These are phyloP conservation scores for Piper betle DNA, from an alignment of 164 flowering plant species.

Conservation along the genomic window DNA sequence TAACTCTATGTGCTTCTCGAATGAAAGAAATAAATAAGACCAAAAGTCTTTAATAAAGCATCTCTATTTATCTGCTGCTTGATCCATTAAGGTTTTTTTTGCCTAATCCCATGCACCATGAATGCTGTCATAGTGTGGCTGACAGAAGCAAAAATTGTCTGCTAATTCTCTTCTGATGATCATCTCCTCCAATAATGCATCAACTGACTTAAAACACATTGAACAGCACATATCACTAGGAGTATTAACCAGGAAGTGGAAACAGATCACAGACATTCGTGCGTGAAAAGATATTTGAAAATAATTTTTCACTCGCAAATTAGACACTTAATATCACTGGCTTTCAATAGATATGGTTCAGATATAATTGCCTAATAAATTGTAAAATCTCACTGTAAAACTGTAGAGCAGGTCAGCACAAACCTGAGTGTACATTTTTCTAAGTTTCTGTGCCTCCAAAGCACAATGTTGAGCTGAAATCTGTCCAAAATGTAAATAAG, in stretches of 20 bases:
- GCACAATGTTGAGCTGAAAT: slow-evolving; percentile 92
- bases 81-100: slow-evolving; percentile 63
- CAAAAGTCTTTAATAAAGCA: neutral
- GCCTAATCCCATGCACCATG: slow-evolving; percentile 99
- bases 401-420: slow-evolving; percentile 6
- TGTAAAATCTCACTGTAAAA: too few species aligned
- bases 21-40: neutral
- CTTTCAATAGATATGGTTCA: neutral
- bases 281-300: too few species aligned
- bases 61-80: slow-evolving; percentile 56
- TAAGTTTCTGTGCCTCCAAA: slow-evolving; percentile 53
- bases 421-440: slow-evolving; percentile 60
- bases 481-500: slow-evolving; percentile 96
- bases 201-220: slow-evolving; percentile 51
- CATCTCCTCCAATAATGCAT: slow-evolving; percentile 83
- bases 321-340: neutral
- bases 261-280: neutral
- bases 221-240: neutral
- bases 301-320: neutral
- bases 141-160: slow-evolving; percentile 90
- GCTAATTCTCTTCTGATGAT: slow-evolving; percentile 87
- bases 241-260: too few species aligned
- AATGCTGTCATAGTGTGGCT: slow-evolving; percentile 77
- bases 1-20: neutral
- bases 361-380: too few species aligned